Percentiles rank a stretch among this genome's conserved stretches.
Conservation (phyloP, 345 rosid genomes). For the thale cress (Arabidopsis thaliana) region TAIR10.1 NC_003070.9:24287501-24288000, state of each 20-base stretch:
- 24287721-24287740: slow-evolving; percentile 62
- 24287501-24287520: slow-evolving; percentile 62
- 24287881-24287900: slow-evolving; percentile 76
- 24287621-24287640: slow-evolving; percentile 78
- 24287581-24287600: slow-evolving; percentile 63
- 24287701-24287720: slow-evolving; percentile 93
- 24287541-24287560: slow-evolving; percentile 70
- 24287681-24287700: slow-evolving; percentile 68
- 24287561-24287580: slow-evolving; percentile 66
- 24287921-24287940: slow-evolving; percentile 77
- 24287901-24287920: slow-evolving; percentile 76
- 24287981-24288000: slow-evolving; percentile 81
- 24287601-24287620: slow-evolving; percentile 77
- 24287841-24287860: slow-evolving; percentile 72
- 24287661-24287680: slow-evolving; percentile 59
- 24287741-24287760: slow-evolving; percentile 70
- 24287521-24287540: slow-evolving; percentile 58
- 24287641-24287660: slow-evolving; percentile 69
- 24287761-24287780: slow-evolving; percentile 64
- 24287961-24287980: slow-evolving; percentile 82
- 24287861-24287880: slow-evolving; percentile 69
- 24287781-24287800: slow-evolving; percentile 76
- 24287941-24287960: slow-evolving; percentile 76
- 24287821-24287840: slow-evolving; percentile 81
- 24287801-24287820: slow-evolving; percentile 72